Conservation (phyloP, 768 basidiomycete genomes). For the Leccinellum rugosiceps region DNA sequence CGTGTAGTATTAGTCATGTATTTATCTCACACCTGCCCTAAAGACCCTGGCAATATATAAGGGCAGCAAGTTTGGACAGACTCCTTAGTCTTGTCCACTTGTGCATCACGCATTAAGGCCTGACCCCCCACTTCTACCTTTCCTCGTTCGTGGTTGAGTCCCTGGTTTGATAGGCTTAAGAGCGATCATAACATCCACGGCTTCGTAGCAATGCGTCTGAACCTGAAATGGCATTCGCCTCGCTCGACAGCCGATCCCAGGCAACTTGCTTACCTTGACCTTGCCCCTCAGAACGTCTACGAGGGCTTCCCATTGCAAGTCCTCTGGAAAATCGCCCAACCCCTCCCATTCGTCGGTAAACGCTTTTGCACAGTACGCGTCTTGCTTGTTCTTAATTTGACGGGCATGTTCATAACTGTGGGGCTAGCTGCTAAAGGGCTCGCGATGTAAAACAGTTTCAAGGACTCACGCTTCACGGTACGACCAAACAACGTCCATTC, state of each 20-base stretch:
- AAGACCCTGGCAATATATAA: no score
- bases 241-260: background rate
- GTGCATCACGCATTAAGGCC: no score
- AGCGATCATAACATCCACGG: no score
- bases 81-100: no score
- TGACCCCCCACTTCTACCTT: no score
- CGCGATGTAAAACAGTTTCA: background rate
- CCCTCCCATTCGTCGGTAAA: conserved; percentile 42
- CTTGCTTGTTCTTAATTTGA: conserved; percentile 64
- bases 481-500: conserved; percentile 65
- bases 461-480: conserved; percentile 54
- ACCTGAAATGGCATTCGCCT: conserved; percentile 28
- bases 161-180: no score
- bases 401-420: conserved; percentile 59
- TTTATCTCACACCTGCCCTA: no score
- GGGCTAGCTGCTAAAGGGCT: background rate
- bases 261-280: conserved; percentile 52
- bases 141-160: no score
- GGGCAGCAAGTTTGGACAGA: no score
- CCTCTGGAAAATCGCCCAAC: conserved; percentile 59
- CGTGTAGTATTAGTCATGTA: no score
- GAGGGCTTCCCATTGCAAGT: conserved; percentile 66
- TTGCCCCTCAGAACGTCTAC: conserved; percentile 70
- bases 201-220: conserved; percentile 55
- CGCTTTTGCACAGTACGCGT: conserved; percentile 57